Base-by-base conservation (phyloP, 148 eudicot genomes). In the Cornus florida region DNA sequence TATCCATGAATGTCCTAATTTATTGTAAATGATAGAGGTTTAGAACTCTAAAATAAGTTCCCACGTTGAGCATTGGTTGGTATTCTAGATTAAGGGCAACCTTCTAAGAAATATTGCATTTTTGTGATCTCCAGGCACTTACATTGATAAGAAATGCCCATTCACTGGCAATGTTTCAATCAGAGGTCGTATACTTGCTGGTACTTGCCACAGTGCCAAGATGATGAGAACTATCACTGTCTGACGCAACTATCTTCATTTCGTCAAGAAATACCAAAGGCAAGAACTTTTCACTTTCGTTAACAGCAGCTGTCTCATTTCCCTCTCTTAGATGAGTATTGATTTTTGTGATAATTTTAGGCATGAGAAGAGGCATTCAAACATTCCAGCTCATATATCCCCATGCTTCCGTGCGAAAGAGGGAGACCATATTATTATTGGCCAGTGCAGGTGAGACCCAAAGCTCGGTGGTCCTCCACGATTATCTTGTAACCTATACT, bases 171-270 rank as follows among this genome's bases (percentile, higher is more conserved):
- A 70, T 69, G 91, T 91, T 9, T 92, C 94, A 1, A 89, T 92
- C 84, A 86, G 97, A 79, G 97, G 97, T 7, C 93, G 97, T 68
- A 92, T 92, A 39, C 75, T 92, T 46, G 87, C 94, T 67, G 97
- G 97, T 59, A 92, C 92, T 3, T 92, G 97, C 86, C 97, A 92
- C 86, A 91, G 94, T 82, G 94, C 97, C n/a, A 92, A 92, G 90
- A 92, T 92, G 94, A 79, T 85, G 64, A 84, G 97, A 76, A 92
- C 94, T 10, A 92, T 91, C 69, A 86, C 89, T 86, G 92, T 92
- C 70, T 88, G 94, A 9, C 86, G 94, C 8, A 90, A 92, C 84
- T 91, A 92, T 67, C 87, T 92, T 71, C 94, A 91, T 74, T 92
- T 82, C 74, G 91, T 92, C 76, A 92, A 91, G 87, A 92, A 92